Percentiles rank a stretch among this genome's conserved stretches.
These are phyloP conservation scores for Phytophthora tubulina DNA, from an alignment of 352 stramenopile genomes.

Conservation along the genomic window DNA sequence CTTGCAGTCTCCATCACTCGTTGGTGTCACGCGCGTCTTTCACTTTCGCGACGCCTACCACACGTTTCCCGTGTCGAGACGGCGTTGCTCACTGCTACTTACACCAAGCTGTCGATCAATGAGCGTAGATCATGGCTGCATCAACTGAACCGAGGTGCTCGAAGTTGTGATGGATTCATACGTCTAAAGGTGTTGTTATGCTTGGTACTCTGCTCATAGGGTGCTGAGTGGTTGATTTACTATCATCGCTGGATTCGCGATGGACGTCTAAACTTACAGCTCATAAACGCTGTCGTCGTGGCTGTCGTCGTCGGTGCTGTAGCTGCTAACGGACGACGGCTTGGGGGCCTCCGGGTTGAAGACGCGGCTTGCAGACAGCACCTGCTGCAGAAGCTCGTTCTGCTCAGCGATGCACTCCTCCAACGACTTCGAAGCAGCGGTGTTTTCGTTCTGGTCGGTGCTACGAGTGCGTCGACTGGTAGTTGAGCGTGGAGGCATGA, in stretches of 20 bases:
- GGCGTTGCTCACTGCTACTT: no score
- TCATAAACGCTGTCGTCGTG: constrained; percentile 48
- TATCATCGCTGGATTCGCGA: constrained; percentile 37
- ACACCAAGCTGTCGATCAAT: no score
- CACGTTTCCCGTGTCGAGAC: no score
- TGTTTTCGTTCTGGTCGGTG: constrained; percentile 31
- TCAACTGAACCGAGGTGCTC: no score
- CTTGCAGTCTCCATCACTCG: no score
- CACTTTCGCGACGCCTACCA: no score
- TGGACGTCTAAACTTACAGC: constrained; percentile 29
- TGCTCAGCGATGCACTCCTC: constrained; percentile 54
- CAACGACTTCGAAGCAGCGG: constrained; percentile 38
- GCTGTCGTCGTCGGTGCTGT: constrained; percentile 30
- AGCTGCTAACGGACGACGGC: constrained; percentile 26
- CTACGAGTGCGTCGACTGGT: constrained; percentile 37
- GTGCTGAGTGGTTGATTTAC: constrained; percentile 29
- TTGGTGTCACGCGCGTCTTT: no score
- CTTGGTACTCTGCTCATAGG: constrained; percentile 23
- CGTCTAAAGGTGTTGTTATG: constrained; percentile 7
- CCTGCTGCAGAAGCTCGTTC: constrained; percentile 49
- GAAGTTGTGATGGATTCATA: neutral
- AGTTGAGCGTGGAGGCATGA: constrained; percentile 14
- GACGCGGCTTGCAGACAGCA: constrained; percentile 44
- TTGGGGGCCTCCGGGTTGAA: constrained; percentile 30
- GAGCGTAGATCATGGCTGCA: no score